A percentile compares a stretch with the other conserved stretches of the same genome.
These are phyloP conservation scores for Wickerhamomyces xylosicus DNA, from an alignment of 805 yeast genomes.

Conservation along the genomic window DNA sequence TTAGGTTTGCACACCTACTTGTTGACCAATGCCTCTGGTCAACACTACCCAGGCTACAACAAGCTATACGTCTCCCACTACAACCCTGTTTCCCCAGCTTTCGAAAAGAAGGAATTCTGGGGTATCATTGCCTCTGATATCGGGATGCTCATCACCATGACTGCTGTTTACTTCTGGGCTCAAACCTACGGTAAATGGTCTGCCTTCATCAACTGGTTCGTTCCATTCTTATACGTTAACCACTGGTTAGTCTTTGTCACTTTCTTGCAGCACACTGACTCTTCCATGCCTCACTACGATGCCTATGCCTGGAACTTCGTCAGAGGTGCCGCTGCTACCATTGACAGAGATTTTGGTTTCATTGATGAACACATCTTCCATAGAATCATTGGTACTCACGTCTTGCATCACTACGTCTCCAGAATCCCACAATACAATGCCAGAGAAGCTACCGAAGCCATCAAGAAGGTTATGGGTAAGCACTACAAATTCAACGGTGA, in stretches of 20 bases:
- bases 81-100: slow-evolving; percentile 44
- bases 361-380: slow-evolving; percentile 68
- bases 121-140: slow-evolving; percentile 43
- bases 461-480: slow-evolving; percentile 76
- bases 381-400: slow-evolving; percentile 87
- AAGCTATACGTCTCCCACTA: slow-evolving; percentile 37
- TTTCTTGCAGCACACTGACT: slow-evolving; percentile 52
- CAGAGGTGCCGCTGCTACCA: slow-evolving; percentile 58
- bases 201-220: slow-evolving; percentile 42
- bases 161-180: slow-evolving; percentile 43
- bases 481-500: slow-evolving; percentile 58
- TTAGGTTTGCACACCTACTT: slow-evolving; percentile 46
- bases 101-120: slow-evolving; percentile 46
- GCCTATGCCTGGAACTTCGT: slow-evolving; percentile 52
- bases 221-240: slow-evolving; percentile 51
- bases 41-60: slow-evolving; percentile 33
- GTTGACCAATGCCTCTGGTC: slow-evolving; percentile 47
- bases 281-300: slow-evolving; percentile 48
- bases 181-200: slow-evolving; percentile 36
- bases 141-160: slow-evolving; percentile 36
- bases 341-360: slow-evolving; percentile 52
- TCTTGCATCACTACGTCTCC: slow-evolving; percentile 74
- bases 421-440: slow-evolving; percentile 85
- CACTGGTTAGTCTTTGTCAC: slow-evolving; percentile 60
- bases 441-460: slow-evolving; percentile 66